phyloP scores from a whole-genome alignment of 2,329 filamentous ascomycete species.

The Pseudogymnoascus sp. region DNA sequence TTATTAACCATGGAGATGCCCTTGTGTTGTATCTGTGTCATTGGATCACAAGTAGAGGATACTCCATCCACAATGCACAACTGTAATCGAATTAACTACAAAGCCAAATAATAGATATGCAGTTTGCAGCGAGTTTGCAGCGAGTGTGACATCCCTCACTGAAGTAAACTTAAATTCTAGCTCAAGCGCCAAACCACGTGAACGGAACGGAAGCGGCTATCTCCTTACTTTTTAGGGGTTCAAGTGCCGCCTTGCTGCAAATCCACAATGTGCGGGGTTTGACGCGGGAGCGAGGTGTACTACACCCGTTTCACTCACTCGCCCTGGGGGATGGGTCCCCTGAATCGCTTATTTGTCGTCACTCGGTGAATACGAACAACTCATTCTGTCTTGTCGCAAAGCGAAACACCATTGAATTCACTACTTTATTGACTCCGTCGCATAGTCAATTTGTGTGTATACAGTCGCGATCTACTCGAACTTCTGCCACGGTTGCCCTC shows the following conservation, averaged over 20 bases:
- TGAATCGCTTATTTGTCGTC: constrained; percentile 6
- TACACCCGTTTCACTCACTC: neutral
- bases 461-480: neutral
- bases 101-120: neutral
- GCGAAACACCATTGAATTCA: neutral
- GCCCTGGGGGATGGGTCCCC: constrained; percentile 1
- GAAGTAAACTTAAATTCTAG: neutral
- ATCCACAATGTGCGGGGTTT: constrained; percentile 8
- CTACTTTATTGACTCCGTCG: neutral
- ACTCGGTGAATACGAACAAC: neutral
- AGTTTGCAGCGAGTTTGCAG: neutral
- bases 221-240: constrained; percentile 5
- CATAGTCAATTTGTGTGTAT: neutral
- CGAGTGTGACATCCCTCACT: neutral
- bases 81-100: neutral
- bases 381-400: neutral
- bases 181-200: neutral
- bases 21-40: neutral
- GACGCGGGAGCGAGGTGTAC: neutral
- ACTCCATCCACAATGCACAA: neutral
- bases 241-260: neutral
- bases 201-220: constrained; percentile 6
- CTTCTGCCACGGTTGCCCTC: neutral
- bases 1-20: neutral
- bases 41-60: neutral